These are phyloP conservation scores for Alternaria alternata DNA, from an alignment of 2,329 filamentous ascomycete genomes.

Conservation along the genomic window DNA sequence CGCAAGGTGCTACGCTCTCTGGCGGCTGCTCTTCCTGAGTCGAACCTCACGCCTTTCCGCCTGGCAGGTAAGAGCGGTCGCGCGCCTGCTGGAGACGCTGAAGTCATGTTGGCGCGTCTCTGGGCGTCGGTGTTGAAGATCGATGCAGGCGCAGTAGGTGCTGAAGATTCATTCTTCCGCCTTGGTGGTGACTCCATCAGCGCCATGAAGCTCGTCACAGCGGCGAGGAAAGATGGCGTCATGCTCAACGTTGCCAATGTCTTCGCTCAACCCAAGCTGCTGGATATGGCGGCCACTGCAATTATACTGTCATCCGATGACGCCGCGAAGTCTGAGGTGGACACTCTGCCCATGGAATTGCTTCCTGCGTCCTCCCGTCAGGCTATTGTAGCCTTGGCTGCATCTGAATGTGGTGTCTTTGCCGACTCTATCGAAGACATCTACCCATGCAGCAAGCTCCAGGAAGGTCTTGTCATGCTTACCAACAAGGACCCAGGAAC, in stretches of 20 bases:
- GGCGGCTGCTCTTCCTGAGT: slow-evolving; percentile 43
- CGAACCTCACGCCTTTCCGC: slow-evolving; percentile 32
- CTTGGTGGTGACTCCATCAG: slow-evolving; percentile 58
- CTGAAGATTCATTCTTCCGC: slow-evolving; percentile 57
- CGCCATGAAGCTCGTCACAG: slow-evolving; percentile 56
- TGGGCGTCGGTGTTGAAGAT: slow-evolving; percentile 54
- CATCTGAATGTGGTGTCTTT: slow-evolving; percentile 38
- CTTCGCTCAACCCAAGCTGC: slow-evolving; percentile 55
- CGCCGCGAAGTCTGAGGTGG: slow-evolving; percentile 18
- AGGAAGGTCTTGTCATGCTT: slow-evolving; percentile 44
- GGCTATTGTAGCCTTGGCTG: slow-evolving; percentile 34
- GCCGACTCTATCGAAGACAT: slow-evolving; percentile 40
- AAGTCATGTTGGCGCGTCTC: slow-evolving; percentile 37
- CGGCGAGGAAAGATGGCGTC: slow-evolving; percentile 51
- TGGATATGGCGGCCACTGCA: slow-evolving; percentile 52
- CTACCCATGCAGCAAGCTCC: slow-evolving; percentile 43
- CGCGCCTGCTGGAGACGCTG: slow-evolving; percentile 33
- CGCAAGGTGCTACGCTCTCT: slow-evolving; percentile 51
- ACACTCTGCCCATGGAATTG: slow-evolving; percentile 37
- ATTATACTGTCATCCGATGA: slow-evolving; percentile 33
- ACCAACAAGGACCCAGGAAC: slow-evolving; percentile 43
- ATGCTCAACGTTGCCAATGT: slow-evolving; percentile 54
- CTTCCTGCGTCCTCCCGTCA: slow-evolving; percentile 26
- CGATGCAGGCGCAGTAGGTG: slow-evolving; percentile 49
- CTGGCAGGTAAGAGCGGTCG: slow-evolving; percentile 43